Evolutionary conservation across 2,329 filamentous ascomycete genomes (phyloP), one percentile per base, ranked within the genome.

Genomic region (Ceratocystiopsis sp.): DNA sequence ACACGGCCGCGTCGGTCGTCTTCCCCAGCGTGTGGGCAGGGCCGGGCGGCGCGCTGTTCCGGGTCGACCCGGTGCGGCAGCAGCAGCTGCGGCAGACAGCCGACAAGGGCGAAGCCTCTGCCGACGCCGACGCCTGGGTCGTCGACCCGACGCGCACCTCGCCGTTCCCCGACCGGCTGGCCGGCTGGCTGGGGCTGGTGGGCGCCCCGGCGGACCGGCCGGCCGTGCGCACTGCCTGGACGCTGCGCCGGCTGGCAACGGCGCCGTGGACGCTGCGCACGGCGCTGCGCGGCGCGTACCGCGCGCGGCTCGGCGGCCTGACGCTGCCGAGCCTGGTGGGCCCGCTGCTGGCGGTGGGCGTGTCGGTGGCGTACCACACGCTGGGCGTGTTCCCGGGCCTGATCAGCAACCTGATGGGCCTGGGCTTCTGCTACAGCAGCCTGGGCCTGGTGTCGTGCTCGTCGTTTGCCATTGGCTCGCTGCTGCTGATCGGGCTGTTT

Each of bases 361-460:
- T 63, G 15, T 67, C 71, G 2, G 63, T 79, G 17, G 58, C 67
- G 8, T 89, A 86, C 59, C 79, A 84, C 53, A 80, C 79, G 61
- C 84, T 64, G 1, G 56, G 60, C 2, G 33, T 18, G 15, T n/a
- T 29, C 6, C 34, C 45, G n/a, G 14, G 21, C 7, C 68, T 66
- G 52, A 61, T 95, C 35, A 89, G 84, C 38, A 96, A 96, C 55
- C 63, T 93, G 34, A 72, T 95, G 53, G 87, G 84, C 0, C 84
- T 89, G 51, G 82, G 80, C 7, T 85, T 94, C 62, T 87, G 80
- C 50, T 95, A 96, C 54, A 73, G 75, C 9, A 77, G 83, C 4
- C 69, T 95, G 44, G 75, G 89, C 52, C 63, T 93, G 42, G 75
- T 96, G 65, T 93, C 86, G 1, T 86, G 87, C 0, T 93, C 86